phyloP scores from a whole-genome alignment of 2,329 filamentous ascomycete genomes.

The Fusarium sp. region DNA sequence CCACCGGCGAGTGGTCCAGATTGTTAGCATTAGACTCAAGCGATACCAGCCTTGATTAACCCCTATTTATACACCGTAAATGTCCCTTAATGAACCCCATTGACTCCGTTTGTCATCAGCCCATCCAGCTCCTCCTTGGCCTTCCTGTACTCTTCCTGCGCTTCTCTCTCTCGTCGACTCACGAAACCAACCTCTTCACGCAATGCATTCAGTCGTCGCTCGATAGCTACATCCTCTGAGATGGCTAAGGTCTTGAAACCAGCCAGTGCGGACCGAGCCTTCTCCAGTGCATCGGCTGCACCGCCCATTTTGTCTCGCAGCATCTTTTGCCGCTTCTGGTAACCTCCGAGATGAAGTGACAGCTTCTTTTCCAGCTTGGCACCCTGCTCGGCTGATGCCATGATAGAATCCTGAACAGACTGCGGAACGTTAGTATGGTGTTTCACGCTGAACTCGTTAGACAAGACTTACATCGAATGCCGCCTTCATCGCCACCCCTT shows the following conservation, averaged over 20 bases:
- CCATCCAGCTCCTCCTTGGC: slow-evolving; percentile 78
- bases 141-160: slow-evolving; percentile 82
- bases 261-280: slow-evolving; percentile 74
- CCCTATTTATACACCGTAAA: slow-evolving; percentile 38
- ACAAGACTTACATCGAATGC: slow-evolving; percentile 73
- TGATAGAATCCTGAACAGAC: slow-evolving; percentile 76
- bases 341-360: slow-evolving; percentile 84
- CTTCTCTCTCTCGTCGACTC: slow-evolving; percentile 82
- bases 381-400: slow-evolving; percentile 76
- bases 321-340: slow-evolving; percentile 83
- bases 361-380: slow-evolving; percentile 95
- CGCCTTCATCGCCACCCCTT: slow-evolving; percentile 67
- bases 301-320: slow-evolving; percentile 80
- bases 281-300: slow-evolving; percentile 75
- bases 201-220: slow-evolving; percentile 73
- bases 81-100: slow-evolving; percentile 51
- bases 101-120: slow-evolving; percentile 53
- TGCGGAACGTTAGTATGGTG: slow-evolving; percentile 46
- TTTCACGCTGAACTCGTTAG: background rate
- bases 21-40: slow-evolving; percentile 30
- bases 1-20: slow-evolving; percentile 14
- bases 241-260: slow-evolving; percentile 78
- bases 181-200: slow-evolving; percentile 85
- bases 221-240: slow-evolving; percentile 79
- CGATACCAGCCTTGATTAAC: slow-evolving; percentile 28